These are phyloP conservation scores for Chaetothyriales sp. DNA, from an alignment of 2,329 filamentous ascomycete genomes.

Conservation along the genomic window DNA sequence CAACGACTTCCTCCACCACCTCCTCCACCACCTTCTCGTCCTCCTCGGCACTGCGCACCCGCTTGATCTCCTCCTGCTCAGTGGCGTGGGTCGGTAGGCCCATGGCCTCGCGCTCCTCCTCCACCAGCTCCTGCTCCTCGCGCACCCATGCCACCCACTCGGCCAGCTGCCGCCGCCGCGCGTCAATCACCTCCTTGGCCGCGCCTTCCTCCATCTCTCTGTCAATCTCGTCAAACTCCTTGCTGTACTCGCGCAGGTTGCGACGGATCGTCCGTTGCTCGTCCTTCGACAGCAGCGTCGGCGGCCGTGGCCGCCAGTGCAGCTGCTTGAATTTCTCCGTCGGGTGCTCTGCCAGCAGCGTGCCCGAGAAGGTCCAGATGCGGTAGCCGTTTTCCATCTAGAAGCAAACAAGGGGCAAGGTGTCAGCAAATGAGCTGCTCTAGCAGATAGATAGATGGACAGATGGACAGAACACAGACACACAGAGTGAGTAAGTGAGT, in stretches of 20 bases:
- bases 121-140: slow-evolving; percentile 55
- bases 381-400: slow-evolving; percentile 99
- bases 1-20: slow-evolving; percentile 70
- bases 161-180: slow-evolving; percentile 63
- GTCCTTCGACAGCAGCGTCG: slow-evolving; percentile 85
- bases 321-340: slow-evolving; percentile 98
- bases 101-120: slow-evolving; percentile 54
- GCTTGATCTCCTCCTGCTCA: slow-evolving; percentile 44
- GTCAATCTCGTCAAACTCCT: slow-evolving; percentile 90
- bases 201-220: slow-evolving; percentile 84
- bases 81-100: slow-evolving; percentile 48
- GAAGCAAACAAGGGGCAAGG: slow-evolving; percentile 13
- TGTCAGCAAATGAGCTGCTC: slow-evolving; percentile 4
- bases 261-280: slow-evolving; percentile 97
- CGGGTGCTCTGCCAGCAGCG: slow-evolving; percentile 74
- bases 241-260: slow-evolving; percentile 93
- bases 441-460: too few relatives aligned
- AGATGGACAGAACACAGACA: too few relatives aligned
- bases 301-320: slow-evolving; percentile 80
- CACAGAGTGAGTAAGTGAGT: too few relatives aligned
- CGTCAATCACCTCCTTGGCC: slow-evolving; percentile 86
- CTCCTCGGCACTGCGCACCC: slow-evolving; percentile 37
- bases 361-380: slow-evolving; percentile 90
- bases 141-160: slow-evolving; percentile 84
- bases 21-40: slow-evolving; percentile 66